Evolutionary conservation across 2,329 filamentous ascomycete species (phyloP), one percentile per base, ranked within the genome.

Genomic region (Sordariomycetes sp.): DNA sequence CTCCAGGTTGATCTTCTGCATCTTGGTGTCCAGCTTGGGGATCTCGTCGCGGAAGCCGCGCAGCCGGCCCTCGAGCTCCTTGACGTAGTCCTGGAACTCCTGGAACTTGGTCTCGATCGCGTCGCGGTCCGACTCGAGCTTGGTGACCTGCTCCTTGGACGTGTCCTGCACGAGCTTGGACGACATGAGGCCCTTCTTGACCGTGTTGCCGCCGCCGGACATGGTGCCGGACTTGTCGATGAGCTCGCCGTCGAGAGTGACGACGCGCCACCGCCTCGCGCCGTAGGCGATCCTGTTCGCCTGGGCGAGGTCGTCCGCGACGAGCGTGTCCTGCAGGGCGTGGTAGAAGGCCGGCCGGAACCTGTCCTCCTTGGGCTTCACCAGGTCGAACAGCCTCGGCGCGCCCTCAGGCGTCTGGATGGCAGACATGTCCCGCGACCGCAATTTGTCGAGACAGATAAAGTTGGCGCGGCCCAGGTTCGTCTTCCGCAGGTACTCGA

Each of bases 151-250:
- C 63, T 97, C 93, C 70, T 90, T 92, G 56, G 85, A 88, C 18
- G 88, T 88, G 59, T 96, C 90, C 1, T 89, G 82, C n/a, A 89
- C 86, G 53, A 96, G 85, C 72, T 96, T 97, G 12, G 92, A 96
- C 0, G 93, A 97, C 95, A 99, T 99, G 59, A 91, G 85, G 0
- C 95, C 95, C 68, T 87, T 90, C 65, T 93, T 92, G 59, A 94
- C 89, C 18, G 89, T 89, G 53, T 84, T 93, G 59, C 94, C 94
- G 78, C 94, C 94, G 77, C 94, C 94, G 60, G 90, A 96, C 94
- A 99, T 97, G 40, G 94, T 97, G 78, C 94, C 94, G 1, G 93
- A 97, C 70, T 95, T 95, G 74, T 99, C 94, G 64, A 99, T 97
- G 57, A 99, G 80, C 71, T 97, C 92, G 54, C 94, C 94, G 61